Conservation (phyloP, 192 early-diverging fungal species). For the Coemansia sp. region DNA sequence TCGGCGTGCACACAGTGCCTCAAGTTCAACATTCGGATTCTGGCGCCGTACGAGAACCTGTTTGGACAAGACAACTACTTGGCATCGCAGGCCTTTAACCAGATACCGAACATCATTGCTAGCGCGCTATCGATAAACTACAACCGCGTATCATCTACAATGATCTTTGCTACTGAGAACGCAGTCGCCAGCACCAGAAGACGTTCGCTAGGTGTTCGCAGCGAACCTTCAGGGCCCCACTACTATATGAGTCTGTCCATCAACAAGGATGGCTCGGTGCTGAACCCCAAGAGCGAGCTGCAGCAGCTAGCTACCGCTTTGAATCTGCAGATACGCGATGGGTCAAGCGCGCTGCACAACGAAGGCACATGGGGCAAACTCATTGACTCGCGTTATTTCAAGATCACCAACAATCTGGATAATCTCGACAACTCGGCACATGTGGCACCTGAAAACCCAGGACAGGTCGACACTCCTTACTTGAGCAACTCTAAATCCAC, state of each 20-base stretch:
- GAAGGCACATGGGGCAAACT: slow-evolving; percentile 31
- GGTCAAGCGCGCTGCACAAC: slow-evolving; percentile 34
- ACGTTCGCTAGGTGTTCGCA: slow-evolving; percentile 15
- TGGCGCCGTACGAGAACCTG: slow-evolving; percentile 48
- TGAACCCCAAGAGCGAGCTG: slow-evolving; percentile 45
- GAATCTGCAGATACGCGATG: slow-evolving; percentile 32
- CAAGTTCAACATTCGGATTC: slow-evolving; percentile 38
- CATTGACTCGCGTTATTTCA: slow-evolving; percentile 32
- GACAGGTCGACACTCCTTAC: slow-evolving; percentile 45
- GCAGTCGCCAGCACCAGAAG: slow-evolving; percentile 13
- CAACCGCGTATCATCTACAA: slow-evolving; percentile 37
- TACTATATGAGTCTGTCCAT: slow-evolving; percentile 49
- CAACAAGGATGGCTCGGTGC: slow-evolving; percentile 27
- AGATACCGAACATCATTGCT: slow-evolving; percentile 34
- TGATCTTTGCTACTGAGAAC: slow-evolving; percentile 32
- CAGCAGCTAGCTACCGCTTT: slow-evolving; percentile 36
- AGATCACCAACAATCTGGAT: slow-evolving; percentile 32
- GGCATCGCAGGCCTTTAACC: slow-evolving; percentile 46
- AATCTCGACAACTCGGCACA: slow-evolving; percentile 40
- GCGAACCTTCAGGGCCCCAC: slow-evolving; percentile 17
- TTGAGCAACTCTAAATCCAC: slow-evolving; percentile 28
- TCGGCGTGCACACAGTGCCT: slow-evolving; percentile 47
- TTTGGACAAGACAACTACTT: slow-evolving; percentile 49
- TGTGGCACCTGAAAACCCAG: slow-evolving; percentile 39
- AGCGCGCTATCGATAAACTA: slow-evolving; percentile 34